These are phyloP conservation scores for Neodidymelliopsis sp. DNA, from an alignment of 2,329 filamentous ascomycete species.

Conservation along the genomic window DNA sequence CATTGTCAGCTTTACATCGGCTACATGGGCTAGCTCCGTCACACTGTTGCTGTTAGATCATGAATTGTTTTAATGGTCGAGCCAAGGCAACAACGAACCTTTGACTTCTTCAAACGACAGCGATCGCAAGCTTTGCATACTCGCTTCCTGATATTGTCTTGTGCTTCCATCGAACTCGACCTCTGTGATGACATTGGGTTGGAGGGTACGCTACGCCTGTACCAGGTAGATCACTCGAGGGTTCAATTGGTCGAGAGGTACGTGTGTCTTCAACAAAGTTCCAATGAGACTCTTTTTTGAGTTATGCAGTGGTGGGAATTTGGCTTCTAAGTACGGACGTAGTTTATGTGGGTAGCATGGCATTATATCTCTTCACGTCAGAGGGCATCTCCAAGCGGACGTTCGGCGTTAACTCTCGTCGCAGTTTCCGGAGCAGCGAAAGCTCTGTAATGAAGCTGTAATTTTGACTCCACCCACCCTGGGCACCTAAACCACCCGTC, in stretches of 20 bases:
- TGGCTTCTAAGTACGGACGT: constrained; percentile 39
- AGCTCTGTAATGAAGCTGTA: constrained; percentile 27
- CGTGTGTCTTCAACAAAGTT: constrained; percentile 15
- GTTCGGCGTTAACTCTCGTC: constrained; percentile 35
- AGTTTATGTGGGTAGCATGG: constrained; percentile 42
- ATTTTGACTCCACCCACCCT: constrained; percentile 34
- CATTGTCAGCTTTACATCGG: constrained; percentile 69
- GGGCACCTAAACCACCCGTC: constrained; percentile 38
- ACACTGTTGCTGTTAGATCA: constrained; percentile 53
- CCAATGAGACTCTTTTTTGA: constrained; percentile 7
- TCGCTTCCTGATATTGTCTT: constrained; percentile 64
- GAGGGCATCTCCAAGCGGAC: constrained; percentile 46
- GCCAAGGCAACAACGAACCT: constrained; percentile 53
- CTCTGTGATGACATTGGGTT: constrained; percentile 44
- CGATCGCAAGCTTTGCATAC: constrained; percentile 73
- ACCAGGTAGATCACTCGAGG: constrained; percentile 2
- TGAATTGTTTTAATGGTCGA: neutral
- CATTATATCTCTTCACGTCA: constrained; percentile 52
- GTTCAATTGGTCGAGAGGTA: constrained; percentile 12
- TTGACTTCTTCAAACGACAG: constrained; percentile 71
- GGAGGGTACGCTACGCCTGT: neutral
- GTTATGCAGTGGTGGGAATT: constrained; percentile 30
- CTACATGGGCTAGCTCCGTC: constrained; percentile 68
- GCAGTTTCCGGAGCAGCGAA: constrained; percentile 2
- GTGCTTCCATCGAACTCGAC: constrained; percentile 50